A percentile compares a stretch with the other conserved stretches of the same genome.
Conservation (phyloP, 164 flowering plant species). For the Cinnamomum chago region DNA sequence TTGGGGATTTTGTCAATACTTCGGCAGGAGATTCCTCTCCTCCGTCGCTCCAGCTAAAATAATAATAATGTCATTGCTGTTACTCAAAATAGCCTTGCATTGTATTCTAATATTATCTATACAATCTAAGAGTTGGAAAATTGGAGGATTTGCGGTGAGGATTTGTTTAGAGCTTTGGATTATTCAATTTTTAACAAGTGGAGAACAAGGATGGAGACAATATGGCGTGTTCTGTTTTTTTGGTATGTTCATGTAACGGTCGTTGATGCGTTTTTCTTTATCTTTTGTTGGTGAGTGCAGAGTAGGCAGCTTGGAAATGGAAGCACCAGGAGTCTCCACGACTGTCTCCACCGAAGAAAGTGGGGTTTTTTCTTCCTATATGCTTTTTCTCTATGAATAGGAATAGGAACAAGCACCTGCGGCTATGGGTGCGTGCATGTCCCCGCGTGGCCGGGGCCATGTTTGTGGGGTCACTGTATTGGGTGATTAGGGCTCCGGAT, state of each 20-base stretch:
- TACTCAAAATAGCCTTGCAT: too few relatives aligned
- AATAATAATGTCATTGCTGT: neutral
- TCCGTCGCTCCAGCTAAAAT: neutral
- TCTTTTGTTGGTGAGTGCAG: neutral
- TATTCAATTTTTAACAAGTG: neutral
- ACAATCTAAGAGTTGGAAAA: too few relatives aligned
- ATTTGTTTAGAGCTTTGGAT: neutral
- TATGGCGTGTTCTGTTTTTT: neutral
- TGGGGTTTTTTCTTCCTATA: too few relatives aligned
- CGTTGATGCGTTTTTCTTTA: too few relatives aligned
- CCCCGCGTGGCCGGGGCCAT: too few relatives aligned
- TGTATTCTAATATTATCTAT: neutral
- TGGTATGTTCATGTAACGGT: too few relatives aligned
- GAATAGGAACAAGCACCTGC: too few relatives aligned
- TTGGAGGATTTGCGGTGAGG: neutral
- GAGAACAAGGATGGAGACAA: neutral
- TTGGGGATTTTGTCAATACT: conserved; percentile 20
- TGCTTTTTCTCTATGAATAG: too few relatives aligned
- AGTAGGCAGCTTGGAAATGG: conserved; percentile 9
- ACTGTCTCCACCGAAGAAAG: too few relatives aligned
- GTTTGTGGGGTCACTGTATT: too few relatives aligned
- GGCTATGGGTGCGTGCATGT: too few relatives aligned
- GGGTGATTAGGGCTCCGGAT: too few relatives aligned
- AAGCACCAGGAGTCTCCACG: conserved; percentile 3
- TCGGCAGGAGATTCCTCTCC: neutral